These are phyloP conservation scores for Trametes polyzona DNA, from an alignment of 1,284 basidiomycete species.

Conservation along the genomic window DNA sequence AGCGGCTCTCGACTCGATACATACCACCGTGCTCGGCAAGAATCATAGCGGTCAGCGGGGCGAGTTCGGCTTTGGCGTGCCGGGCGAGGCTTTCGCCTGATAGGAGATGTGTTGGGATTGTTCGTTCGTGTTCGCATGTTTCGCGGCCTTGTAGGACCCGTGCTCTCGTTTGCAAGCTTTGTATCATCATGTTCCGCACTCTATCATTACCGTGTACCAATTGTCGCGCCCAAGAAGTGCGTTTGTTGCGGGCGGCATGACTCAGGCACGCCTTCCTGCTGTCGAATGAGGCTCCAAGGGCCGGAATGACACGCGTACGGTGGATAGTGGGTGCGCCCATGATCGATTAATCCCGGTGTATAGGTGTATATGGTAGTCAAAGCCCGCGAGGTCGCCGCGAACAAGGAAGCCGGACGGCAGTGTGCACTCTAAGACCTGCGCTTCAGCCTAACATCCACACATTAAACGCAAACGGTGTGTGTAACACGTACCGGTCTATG, in stretches of 20 bases:
- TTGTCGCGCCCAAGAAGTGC: neutral
- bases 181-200: slow-evolving; percentile 12
- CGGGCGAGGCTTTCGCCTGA: slow-evolving; percentile 18
- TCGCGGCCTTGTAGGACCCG: slow-evolving; percentile 6
- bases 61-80: slow-evolving; percentile 25
- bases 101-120: slow-evolving; percentile 20
- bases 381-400: slow-evolving; percentile 10
- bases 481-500: slow-evolving; percentile 22
- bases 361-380: slow-evolving; percentile 3
- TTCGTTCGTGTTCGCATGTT: slow-evolving; percentile 8
- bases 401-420: neutral
- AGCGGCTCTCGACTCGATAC: slow-evolving; percentile 72
- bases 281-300: neutral
- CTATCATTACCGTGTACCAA: slow-evolving; percentile 11
- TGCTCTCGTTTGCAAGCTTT: slow-evolving; percentile 20
- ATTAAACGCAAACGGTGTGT: neutral
- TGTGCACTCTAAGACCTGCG: neutral
- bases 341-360: slow-evolving; percentile 9
- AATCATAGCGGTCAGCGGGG: slow-evolving; percentile 47
- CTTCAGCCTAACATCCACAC: neutral
- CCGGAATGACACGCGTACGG: slow-evolving; percentile 7
- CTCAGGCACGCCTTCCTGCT: neutral
- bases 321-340: neutral
- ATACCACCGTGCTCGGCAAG: slow-evolving; percentile 75
- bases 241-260: neutral